Evolutionary conservation across 202 grass and related monocot genomes (phyloP), one percentile per base, ranked within the genome.

Genomic region (Eragrostis tef): DNA sequence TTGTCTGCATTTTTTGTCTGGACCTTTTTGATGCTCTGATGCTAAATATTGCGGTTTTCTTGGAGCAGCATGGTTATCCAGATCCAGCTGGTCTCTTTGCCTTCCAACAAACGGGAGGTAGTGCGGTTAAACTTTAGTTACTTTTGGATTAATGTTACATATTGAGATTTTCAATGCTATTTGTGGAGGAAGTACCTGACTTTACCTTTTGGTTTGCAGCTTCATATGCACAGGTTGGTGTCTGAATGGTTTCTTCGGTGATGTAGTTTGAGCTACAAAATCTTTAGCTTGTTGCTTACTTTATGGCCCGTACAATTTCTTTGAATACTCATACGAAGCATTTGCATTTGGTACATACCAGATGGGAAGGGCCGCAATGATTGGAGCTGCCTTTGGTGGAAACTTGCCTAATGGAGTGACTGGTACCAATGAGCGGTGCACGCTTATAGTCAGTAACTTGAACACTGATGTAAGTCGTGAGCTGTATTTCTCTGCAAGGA

Each of bases 71-170:
- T 77, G 89, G 84, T 72, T 97, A 94, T 84, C 80, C 87, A 73
- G 94, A 97, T 86, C 87, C 87, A 74, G 54, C 85, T 74, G 69
- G 81, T 71, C 82, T 97, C 71, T 92, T 84, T 89, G 78, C 89
- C n/a, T 89, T 97, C 81, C 94, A 89, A 83, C 90, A 79, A 79
- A 52, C 86, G 22, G 86, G 91, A 97, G 94, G 94, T 97, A 70
- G 48, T 27, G 46, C 61, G 45, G 67, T 74, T 66, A 44, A 86
- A 8, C 29, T 81, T 62, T 63, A 9, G 19, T 75, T 21, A 46
- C 47, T 66, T 70, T 78, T 77, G 2, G 27, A 53, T 85, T 56
- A 69, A 61, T 52, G n/a, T 3, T 73, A 58, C 16, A n/a, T n/a
- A n/a, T n/a, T n/a, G n/a, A n/a, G n/a, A n/a, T n/a, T n/a, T 6